phyloP scores from a whole-genome alignment of 345 rosid species.

The Aethionema arabicum region DNA sequence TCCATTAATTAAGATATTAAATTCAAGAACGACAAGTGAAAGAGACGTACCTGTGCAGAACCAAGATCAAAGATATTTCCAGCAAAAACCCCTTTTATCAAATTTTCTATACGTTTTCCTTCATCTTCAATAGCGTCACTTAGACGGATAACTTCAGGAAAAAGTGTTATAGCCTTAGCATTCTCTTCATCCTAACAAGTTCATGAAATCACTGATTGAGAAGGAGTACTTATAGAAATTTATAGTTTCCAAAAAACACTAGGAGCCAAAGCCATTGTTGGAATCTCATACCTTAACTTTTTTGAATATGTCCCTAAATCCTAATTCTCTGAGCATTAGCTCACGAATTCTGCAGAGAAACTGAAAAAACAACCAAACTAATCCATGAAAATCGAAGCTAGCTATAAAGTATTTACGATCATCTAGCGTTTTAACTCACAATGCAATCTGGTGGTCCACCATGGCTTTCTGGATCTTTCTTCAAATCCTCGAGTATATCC shows the following conservation, averaged over 20 bases:
- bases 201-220: conserved; percentile 20
- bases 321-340: conserved; percentile 83
- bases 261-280: neutral
- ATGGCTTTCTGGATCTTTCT: conserved; percentile 96
- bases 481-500: conserved; percentile 81
- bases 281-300: conserved; percentile 70
- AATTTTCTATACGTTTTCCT: conserved; percentile 62
- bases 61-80: conserved; percentile 98
- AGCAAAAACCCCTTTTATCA: conserved; percentile 87
- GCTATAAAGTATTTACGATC: neutral
- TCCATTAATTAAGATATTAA: neutral
- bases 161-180: conserved; percentile 90
- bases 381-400: conserved; percentile 14
- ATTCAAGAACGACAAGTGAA: conserved; percentile 4
- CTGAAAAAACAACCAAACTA: conserved; percentile 39
- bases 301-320: conserved; percentile 94
- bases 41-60: conserved; percentile 78
- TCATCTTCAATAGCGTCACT: conserved; percentile 76
- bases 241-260: neutral
- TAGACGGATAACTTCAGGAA: conserved; percentile 65
- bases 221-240: conserved; percentile 3
- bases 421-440: conserved; percentile 42
- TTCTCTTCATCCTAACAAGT: conserved; percentile 82
- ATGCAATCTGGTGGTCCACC: conserved; percentile 93
- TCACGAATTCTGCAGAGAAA: conserved; percentile 91